Conservation (phyloP, 305 asterid species). For the Striga hermonthica region DNA sequence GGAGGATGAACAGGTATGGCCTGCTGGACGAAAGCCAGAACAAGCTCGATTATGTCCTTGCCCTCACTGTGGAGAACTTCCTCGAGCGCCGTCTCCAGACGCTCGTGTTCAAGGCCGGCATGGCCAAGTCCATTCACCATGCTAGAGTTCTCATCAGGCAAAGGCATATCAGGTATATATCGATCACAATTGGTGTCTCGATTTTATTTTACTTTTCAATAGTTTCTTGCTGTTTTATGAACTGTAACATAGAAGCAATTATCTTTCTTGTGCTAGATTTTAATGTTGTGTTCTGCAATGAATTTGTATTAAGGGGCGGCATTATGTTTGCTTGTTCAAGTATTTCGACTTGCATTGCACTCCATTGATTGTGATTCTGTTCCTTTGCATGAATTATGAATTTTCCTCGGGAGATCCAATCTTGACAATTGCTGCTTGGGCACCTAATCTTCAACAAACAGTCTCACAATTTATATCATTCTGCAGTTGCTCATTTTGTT, state of each 20-base stretch:
- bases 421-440: too few relatives aligned
- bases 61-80: constrained; percentile 49
- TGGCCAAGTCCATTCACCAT: constrained; percentile 56
- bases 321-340: too few relatives aligned
- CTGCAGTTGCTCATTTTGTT: neutral
- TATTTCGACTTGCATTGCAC: too few relatives aligned
- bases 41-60: constrained; percentile 50
- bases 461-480: neutral
- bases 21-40: constrained; percentile 49
- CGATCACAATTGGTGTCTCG: neutral
- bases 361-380: neutral
- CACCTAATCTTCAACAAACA: too few relatives aligned
- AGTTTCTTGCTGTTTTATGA: neutral
- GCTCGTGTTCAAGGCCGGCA: constrained; percentile 48
- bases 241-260: neutral
- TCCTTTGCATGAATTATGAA: neutral
- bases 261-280: too few relatives aligned
- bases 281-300: too few relatives aligned
- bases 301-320: too few relatives aligned
- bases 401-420: neutral
- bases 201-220: neutral
- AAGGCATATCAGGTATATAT: constrained; percentile 42
- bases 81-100: constrained; percentile 52
- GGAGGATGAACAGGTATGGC: constrained; percentile 49
- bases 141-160: constrained; percentile 53